A percentile compares a stretch with the other conserved stretches of the same genome.
phyloP scores from a whole-genome alignment of 1,284 basidiomycete species.

The Apiotrichum sp. region DNA sequence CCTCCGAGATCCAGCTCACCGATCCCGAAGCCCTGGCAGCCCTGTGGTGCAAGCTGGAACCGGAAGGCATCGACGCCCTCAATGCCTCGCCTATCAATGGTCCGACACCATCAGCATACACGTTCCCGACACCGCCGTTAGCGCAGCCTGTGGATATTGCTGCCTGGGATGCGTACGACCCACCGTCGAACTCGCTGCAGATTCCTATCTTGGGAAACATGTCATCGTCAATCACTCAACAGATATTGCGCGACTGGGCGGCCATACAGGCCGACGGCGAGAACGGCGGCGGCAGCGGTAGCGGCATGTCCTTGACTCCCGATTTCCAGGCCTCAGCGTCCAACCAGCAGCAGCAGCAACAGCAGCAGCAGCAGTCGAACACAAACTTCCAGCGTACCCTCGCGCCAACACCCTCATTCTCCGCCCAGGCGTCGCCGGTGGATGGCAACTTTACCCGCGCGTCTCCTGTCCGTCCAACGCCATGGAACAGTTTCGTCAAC shows the following conservation, averaged over 20 bases:
- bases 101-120: not conserved
- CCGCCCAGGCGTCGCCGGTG: not conserved
- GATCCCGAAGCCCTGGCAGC: conserved; percentile 10
- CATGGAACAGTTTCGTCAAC: not conserved
- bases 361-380: not conserved
- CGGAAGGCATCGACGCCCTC: not conserved
- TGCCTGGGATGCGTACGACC: not conserved
- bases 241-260: not conserved
- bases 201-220: not conserved
- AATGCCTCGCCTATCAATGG: not conserved
- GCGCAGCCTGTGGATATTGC: not conserved
- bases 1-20: not conserved
- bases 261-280: not conserved
- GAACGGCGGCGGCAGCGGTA: not conserved
- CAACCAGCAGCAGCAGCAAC: not conserved
- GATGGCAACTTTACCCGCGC: not conserved
- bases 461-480: not conserved
- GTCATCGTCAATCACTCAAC: not conserved
- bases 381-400: not conserved
- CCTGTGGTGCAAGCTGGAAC: conserved; percentile 17
- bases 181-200: not conserved
- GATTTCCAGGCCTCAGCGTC: not conserved
- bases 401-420: not conserved
- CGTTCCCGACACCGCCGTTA: not conserved
- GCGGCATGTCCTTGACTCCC: not conserved